Percentiles rank a stretch among this genome's conserved stretches.
These are phyloP conservation scores for Gnetum montanum DNA, from an alignment of 75 land plant species.

Conservation along the genomic window DNA sequence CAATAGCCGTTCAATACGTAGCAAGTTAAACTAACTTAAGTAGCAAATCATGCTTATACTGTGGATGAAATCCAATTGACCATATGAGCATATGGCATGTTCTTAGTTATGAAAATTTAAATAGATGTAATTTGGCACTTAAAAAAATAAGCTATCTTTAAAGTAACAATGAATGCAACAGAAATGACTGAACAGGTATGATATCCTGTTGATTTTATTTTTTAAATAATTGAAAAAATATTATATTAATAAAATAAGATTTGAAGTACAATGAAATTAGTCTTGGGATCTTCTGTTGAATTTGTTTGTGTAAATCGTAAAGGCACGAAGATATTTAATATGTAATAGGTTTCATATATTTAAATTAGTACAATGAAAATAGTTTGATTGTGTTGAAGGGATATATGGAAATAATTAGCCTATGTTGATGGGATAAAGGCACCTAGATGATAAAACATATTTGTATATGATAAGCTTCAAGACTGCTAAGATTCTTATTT, in stretches of 20 bases:
- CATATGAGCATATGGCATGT: constrained; percentile 3
- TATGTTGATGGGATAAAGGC: neutral
- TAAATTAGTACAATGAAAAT: neutral
- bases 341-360: neutral
- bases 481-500: neutral
- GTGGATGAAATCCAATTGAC: neutral
- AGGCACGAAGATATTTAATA: too few relatives aligned
- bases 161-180: too few relatives aligned
- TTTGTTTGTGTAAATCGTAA: too few relatives aligned
- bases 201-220: too few relatives aligned
- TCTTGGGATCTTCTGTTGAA: too few relatives aligned
- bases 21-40: neutral
- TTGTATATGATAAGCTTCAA: neutral
- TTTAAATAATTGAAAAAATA: too few relatives aligned
- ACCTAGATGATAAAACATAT: neutral
- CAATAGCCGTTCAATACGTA: neutral
- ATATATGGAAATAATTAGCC: neutral
- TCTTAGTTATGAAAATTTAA: too few relatives aligned
- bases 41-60: neutral
- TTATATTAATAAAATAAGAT: too few relatives aligned
- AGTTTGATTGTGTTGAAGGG: neutral
- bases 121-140: too few relatives aligned
- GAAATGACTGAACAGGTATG: too few relatives aligned
- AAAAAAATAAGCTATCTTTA: too few relatives aligned
- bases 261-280: too few relatives aligned